Evolutionary conservation across 1,139 yeast species (phyloP).

Genomic region (Candida mesenterica): DNA sequence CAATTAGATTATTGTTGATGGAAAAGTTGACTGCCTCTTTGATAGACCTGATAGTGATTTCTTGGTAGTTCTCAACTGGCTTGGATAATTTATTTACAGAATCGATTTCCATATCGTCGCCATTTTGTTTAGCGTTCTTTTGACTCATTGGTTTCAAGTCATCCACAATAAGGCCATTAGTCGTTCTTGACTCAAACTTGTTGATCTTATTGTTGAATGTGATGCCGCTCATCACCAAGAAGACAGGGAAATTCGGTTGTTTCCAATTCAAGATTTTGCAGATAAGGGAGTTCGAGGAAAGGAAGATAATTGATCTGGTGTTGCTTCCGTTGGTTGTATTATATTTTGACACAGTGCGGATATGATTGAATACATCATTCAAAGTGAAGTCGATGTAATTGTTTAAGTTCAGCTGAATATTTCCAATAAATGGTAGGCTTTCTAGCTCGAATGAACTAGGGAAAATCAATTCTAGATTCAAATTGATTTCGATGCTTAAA

Average conservation of each 20-base stretch:
- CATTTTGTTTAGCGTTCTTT: conserved; percentile 5
- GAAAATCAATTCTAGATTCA: conserved; percentile 76
- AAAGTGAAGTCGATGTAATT: conserved; percentile 73
- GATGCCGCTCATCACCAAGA: conserved; percentile 74
- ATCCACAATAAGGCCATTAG: conserved; percentile 41
- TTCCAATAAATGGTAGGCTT: conserved; percentile 51
- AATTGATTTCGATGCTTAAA: conserved; percentile 58
- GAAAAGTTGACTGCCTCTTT: conserved; percentile 65
- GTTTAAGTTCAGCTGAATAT: conserved; percentile 55
- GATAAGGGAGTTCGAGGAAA: conserved; percentile 82
- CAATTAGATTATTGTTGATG: conserved; percentile 76
- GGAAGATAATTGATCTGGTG: conserved; percentile 69
- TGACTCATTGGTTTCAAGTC: conserved; percentile 11
- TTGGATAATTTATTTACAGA: conserved; percentile 13
- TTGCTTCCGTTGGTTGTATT: conserved; percentile 18
- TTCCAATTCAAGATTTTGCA: conserved; percentile 96
- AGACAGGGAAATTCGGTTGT: conserved; percentile 96
- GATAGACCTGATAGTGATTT: conserved; percentile 43
- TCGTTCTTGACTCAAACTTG: conserved; percentile 39
- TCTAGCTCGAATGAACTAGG: conserved; percentile 72
- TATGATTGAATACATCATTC: conserved; percentile 73
- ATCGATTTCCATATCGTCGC: conserved; percentile 12
- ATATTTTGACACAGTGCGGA: conserved; percentile 48
- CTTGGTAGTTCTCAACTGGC: conserved; percentile 30
- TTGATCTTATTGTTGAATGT: conserved; percentile 31